These are phyloP conservation scores for Azolla pinnata DNA, from an alignment of 75 land plant species.

Conservation along the genomic window DNA sequence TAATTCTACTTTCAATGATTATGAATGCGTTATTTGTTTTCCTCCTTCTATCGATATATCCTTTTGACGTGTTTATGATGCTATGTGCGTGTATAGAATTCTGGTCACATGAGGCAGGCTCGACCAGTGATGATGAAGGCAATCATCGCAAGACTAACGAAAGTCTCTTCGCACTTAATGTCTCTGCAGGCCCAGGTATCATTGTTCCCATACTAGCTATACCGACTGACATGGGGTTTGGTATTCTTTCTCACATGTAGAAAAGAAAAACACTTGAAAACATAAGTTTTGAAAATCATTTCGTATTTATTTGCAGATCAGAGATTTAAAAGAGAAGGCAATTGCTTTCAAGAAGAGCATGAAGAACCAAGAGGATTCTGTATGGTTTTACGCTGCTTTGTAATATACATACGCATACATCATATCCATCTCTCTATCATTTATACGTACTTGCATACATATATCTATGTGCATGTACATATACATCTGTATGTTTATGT, in stretches of 20 bases:
- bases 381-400: not conserved
- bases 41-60: too few species aligned
- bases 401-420: not conserved
- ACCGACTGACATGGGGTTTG: not conserved
- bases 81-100: too few species aligned
- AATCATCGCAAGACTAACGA: conserved; percentile 3
- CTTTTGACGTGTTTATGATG: too few species aligned
- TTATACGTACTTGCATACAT: not conserved
- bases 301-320: not conserved
- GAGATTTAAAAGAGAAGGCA: not conserved
- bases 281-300: not conserved
- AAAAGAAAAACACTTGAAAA: not conserved
- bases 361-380: not conserved
- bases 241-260: not conserved
- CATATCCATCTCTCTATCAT: not conserved
- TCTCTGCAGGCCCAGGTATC: conserved; percentile 1
- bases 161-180: not conserved
- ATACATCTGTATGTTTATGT: too few species aligned
- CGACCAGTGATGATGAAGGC: too few species aligned
- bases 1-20: too few species aligned
- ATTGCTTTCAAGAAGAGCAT: not conserved
- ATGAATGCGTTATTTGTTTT: too few species aligned
- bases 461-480: too few species aligned
- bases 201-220: not conserved
- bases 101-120: too few species aligned